Conservation (phyloP, 2,329 filamentous ascomycete species). For the Arthrinium phaeospermum region DNA sequence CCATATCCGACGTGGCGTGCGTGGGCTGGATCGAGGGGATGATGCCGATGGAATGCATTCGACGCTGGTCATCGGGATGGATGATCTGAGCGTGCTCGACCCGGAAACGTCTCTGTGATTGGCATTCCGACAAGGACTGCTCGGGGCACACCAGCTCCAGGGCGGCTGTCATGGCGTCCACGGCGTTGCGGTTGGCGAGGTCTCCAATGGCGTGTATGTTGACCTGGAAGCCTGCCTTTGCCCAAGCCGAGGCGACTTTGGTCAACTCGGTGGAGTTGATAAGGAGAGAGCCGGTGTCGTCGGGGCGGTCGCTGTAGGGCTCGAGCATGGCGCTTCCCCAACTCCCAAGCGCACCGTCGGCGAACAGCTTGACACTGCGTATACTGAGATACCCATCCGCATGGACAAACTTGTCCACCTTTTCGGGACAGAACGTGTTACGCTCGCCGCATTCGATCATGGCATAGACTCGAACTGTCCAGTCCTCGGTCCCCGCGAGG, state of each 20-base stretch:
- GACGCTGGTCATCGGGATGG: slow-evolving; percentile 66
- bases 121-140: slow-evolving; percentile 52
- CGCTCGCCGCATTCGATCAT: slow-evolving; percentile 71
- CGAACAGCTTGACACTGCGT: slow-evolving; percentile 72
- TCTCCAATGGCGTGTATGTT: slow-evolving; percentile 78
- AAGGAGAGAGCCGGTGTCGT: slow-evolving; percentile 67
- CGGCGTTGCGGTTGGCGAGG: slow-evolving; percentile 67
- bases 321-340: slow-evolving; percentile 77
- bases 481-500: slow-evolving; percentile 56
- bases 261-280: slow-evolving; percentile 67
- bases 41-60: slow-evolving; percentile 64
- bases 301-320: slow-evolving; percentile 68
- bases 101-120: slow-evolving; percentile 63
- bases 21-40: slow-evolving; percentile 75
- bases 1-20: slow-evolving; percentile 74
- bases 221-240: slow-evolving; percentile 66
- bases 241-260: slow-evolving; percentile 62
- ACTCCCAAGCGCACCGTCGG: slow-evolving; percentile 71
- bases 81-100: slow-evolving; percentile 77
- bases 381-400: slow-evolving; percentile 59
- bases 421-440: slow-evolving; percentile 66
- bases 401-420: slow-evolving; percentile 50
- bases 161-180: slow-evolving; percentile 66
- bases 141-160: slow-evolving; percentile 59
- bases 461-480: slow-evolving; percentile 68